Base-by-base conservation (phyloP, 371 early-diverging fungal species). In the Saksenaea oblongispora region DNA sequence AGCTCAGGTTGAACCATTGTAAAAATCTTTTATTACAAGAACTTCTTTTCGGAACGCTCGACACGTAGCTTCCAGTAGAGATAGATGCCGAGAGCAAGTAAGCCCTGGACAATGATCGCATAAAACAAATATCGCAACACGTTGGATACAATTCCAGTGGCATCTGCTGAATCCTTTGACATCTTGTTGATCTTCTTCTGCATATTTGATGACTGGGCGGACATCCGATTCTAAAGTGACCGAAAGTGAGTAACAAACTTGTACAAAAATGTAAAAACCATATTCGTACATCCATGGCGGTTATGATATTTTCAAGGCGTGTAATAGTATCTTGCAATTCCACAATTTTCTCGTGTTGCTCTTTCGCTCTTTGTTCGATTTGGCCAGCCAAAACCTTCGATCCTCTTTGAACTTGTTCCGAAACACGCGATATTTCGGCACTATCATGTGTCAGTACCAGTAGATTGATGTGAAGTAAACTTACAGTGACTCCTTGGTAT, bases 31-130 rank as follows among this genome's bases (percentile, higher is more conserved):
- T 13, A 36, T 59, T 70, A 76, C 51, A 76, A 62, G 47, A 77
- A 77, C 58, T 82, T 82, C 59, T 82, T 82, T 17, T 79, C 77
- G 35, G 77, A 76, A 24, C 69, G 67, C 44, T 79, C 75, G 31
- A 76, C 74, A 7, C 82, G 73, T 56, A 75, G 57, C 59, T 82
- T 82, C 67, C 71, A 78, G 61, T 82, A 82, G 26, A 71, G 60
- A 60, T 76, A 82, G 22, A 57, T 67, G 24, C 68, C 77, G 35
- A 66, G 61, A n/a, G 70, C 77, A 58, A 76, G 62, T 5, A 75
- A n/a, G 13, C 70, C 70, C 57, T 82, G 82, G 1, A 69, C 67
- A 15, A 69, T 57, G 54, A 78, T 65, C 5, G 72, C 73, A 58
- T 79, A 82, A 41, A 79, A 67, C 14, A 76, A 72, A 37, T 77